Conservation (phyloP, 2,329 filamentous ascomycete species). For the Ophiocordyceps camponoti-floridani region DNA sequence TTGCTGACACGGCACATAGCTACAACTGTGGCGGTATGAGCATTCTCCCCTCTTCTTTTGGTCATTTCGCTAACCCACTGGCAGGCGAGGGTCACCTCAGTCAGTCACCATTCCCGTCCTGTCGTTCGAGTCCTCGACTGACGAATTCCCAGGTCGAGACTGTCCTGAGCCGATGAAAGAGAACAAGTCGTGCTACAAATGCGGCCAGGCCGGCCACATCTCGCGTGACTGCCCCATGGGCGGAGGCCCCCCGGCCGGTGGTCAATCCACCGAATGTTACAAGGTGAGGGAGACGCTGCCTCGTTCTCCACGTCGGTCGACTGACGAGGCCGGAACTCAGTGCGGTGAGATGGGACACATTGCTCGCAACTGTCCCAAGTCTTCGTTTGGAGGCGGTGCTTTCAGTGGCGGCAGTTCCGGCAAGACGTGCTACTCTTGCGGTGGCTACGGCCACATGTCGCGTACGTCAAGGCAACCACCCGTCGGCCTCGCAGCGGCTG, state of each 20-base stretch:
- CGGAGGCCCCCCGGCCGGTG: constrained; percentile 27
- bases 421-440: constrained; percentile 97
- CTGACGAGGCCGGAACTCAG: constrained; percentile 19
- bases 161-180: constrained; percentile 83
- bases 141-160: constrained; percentile 52
- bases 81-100: constrained; percentile 57
- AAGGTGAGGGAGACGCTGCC: constrained; percentile 32
- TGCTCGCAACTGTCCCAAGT: constrained; percentile 71
- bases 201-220: constrained; percentile 74
- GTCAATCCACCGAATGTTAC: constrained; percentile 63
- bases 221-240: constrained; percentile 64
- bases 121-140: background rate
- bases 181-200: constrained; percentile 60
- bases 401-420: constrained; percentile 28
- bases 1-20: constrained; percentile 21
- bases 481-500: no score
- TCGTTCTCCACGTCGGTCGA: no score
- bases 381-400: constrained; percentile 29
- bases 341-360: constrained; percentile 95
- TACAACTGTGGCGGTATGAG: constrained; percentile 65
- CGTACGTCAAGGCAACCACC: constrained; percentile 27
- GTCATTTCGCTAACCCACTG: background rate
- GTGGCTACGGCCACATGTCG: constrained; percentile 92
- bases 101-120: constrained; percentile 23
- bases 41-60: background rate